Conservation (phyloP, 805 yeast species). For the Ogataea corticis region DNA sequence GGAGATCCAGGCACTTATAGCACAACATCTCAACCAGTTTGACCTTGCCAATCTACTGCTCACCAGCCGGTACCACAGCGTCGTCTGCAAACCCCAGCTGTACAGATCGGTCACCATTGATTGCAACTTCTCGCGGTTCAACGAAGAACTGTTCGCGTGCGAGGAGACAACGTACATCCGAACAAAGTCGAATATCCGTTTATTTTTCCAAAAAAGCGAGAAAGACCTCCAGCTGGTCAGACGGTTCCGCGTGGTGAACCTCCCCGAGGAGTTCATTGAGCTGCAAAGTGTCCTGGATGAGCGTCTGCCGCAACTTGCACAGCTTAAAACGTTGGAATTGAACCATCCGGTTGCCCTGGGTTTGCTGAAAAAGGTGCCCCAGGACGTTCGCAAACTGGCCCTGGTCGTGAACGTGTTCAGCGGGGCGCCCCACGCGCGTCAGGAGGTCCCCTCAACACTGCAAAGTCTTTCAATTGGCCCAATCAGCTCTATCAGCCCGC, state of each 20-base stretch:
- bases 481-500: too few species aligned
- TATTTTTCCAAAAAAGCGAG: constrained; percentile 6
- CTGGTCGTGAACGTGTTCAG: constrained; percentile 4
- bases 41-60: constrained; percentile 22
- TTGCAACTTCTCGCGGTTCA: constrained; percentile 27
- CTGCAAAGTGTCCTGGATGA: constrained; percentile 21
- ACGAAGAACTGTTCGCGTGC: constrained; percentile 20
- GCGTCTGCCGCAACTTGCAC: constrained; percentile 5
- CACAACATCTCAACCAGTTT: constrained; percentile 24
- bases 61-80: constrained; percentile 11
- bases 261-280: constrained; percentile 32
- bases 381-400: constrained; percentile 5
- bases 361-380: constrained; percentile 12
- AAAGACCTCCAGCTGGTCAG: constrained; percentile 13
- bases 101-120: constrained; percentile 27
- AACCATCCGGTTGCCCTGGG: constrained; percentile 17
- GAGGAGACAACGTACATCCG: constrained; percentile 15
- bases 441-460: constrained; percentile 16
- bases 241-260: constrained; percentile 16
- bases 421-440: constrained; percentile 6
- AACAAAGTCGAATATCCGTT: constrained; percentile 16
- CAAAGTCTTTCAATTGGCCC: not conserved
- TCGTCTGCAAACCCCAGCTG: constrained; percentile 12
- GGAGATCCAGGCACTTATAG: constrained; percentile 23
- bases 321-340: constrained; percentile 5